Evolutionary conservation across 2,329 filamentous ascomycete species (phyloP).

Genomic region (Boeremia exigua): DNA sequence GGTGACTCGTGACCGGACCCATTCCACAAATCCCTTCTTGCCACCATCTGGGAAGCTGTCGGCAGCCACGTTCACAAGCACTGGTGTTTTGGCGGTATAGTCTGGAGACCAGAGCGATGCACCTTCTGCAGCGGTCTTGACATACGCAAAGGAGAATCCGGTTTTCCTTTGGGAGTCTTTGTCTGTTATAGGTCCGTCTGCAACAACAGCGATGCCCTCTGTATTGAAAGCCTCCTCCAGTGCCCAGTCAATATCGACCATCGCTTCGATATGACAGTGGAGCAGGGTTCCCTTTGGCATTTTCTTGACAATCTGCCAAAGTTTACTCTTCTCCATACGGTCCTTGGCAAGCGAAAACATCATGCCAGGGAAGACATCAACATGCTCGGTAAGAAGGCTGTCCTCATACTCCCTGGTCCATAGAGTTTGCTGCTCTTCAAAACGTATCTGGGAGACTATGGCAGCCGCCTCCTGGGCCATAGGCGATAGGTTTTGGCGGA

Average conservation of each 20-base stretch:
- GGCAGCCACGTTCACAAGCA: slow-evolving; percentile 69
- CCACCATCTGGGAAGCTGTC: slow-evolving; percentile 77
- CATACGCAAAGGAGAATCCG: slow-evolving; percentile 64
- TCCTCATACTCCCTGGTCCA: slow-evolving; percentile 81
- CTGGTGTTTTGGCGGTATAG: slow-evolving; percentile 66
- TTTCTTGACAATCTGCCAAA: slow-evolving; percentile 82
- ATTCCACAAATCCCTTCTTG: slow-evolving; percentile 73
- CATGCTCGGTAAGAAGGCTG: slow-evolving; percentile 66
- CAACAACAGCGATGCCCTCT: slow-evolving; percentile 74
- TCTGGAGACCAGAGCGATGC: slow-evolving; percentile 68
- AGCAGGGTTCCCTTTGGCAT: slow-evolving; percentile 90
- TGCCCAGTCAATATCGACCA: slow-evolving; percentile 85
- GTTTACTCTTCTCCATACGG: slow-evolving; percentile 81
- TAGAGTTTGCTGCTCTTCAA: slow-evolving; percentile 74
- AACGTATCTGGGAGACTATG: slow-evolving; percentile 80
- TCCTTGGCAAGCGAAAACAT: slow-evolving; percentile 88
- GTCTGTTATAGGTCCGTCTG: slow-evolving; percentile 63
- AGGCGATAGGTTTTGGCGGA: slow-evolving; percentile 77
- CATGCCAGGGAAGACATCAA: slow-evolving; percentile 83
- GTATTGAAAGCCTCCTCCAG: slow-evolving; percentile 73
- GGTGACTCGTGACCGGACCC: slow-evolving; percentile 75
- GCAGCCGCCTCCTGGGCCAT: slow-evolving; percentile 77
- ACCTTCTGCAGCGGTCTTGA: slow-evolving; percentile 49
- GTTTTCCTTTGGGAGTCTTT: slow-evolving; percentile 61
- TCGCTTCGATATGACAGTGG: slow-evolving; percentile 89